Conservation (phyloP, 1,139 yeast species). For the Sugiyamaella castrensis region DNA sequence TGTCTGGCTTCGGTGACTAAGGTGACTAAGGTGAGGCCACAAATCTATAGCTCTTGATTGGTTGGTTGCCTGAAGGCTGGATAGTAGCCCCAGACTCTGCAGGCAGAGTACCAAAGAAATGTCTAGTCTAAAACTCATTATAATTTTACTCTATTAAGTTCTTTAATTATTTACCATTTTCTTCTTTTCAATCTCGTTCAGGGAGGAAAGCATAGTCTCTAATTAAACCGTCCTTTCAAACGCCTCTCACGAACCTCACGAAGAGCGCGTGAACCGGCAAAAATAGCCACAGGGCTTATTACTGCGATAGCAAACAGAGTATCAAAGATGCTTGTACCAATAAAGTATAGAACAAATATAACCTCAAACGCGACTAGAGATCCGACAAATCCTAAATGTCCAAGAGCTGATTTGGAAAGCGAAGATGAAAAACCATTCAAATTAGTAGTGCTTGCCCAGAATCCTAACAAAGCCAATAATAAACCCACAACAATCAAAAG, state of each 20-base stretch:
- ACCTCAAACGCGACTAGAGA: constrained; percentile 59
- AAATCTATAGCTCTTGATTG: too few relatives aligned
- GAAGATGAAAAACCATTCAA: constrained; percentile 26
- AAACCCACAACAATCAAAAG: constrained; percentile 44
- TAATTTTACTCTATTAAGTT: background rate
- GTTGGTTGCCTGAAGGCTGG: too few relatives aligned
- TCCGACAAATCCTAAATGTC: constrained; percentile 46
- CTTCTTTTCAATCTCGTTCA: background rate
- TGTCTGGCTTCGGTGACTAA: too few relatives aligned
- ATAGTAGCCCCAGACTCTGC: too few relatives aligned
- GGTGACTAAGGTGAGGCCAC: too few relatives aligned
- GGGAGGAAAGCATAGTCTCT: background rate
- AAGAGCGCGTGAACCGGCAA: constrained; percentile 67
- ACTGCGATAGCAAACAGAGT: constrained; percentile 55
- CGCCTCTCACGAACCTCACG: constrained; percentile 34
- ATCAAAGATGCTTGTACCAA: constrained; percentile 67
- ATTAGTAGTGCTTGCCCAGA: constrained; percentile 27
- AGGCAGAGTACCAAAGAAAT: background rate
- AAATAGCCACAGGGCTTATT: constrained; percentile 55
- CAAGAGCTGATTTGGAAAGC: constrained; percentile 38
- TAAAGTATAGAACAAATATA: constrained; percentile 63
- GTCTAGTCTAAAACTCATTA: background rate
- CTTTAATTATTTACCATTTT: too few relatives aligned
- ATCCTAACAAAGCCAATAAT: constrained; percentile 28
- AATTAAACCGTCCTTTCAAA: constrained; percentile 21